Evolutionary conservation across 2,329 filamentous ascomycete genomes (phyloP).

Genomic region (Zasmidium cellare): DNA sequence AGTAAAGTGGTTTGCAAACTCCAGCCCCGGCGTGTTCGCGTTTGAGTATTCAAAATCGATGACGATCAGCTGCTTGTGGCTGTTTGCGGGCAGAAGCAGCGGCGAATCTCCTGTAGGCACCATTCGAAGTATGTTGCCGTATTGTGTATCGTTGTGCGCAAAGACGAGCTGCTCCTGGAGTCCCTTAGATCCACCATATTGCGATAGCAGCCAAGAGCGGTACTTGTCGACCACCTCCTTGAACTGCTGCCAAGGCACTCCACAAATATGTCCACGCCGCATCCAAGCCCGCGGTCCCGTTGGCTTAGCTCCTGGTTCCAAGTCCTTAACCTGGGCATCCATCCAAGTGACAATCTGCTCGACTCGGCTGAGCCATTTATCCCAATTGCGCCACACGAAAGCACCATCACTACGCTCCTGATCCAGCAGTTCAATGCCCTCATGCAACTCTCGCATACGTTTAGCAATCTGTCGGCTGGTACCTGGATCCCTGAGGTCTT

Average conservation of each 20-base stretch:
- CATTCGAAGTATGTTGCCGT: slow-evolving; percentile 89
- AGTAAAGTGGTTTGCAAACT: slow-evolving; percentile 97
- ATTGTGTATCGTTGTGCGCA: slow-evolving; percentile 99
- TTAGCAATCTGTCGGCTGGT: slow-evolving; percentile 94
- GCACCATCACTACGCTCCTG: slow-evolving; percentile 77
- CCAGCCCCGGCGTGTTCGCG: slow-evolving; percentile 79
- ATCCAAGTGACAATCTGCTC: slow-evolving; percentile 60
- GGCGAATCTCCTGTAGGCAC: slow-evolving; percentile 73
- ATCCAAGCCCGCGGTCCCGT: slow-evolving; percentile 60
- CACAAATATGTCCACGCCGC: slow-evolving; percentile 75
- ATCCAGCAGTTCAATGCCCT: slow-evolving; percentile 82
- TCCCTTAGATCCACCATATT: slow-evolving; percentile 66
- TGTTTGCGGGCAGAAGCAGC: slow-evolving; percentile 81
- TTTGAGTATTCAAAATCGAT: slow-evolving; percentile 98
- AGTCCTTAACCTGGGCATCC: slow-evolving; percentile 59
- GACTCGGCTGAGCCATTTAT: slow-evolving; percentile 77
- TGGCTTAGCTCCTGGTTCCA: slow-evolving; percentile 43
- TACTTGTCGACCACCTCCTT: slow-evolving; percentile 74
- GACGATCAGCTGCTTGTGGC: slow-evolving; percentile 93
- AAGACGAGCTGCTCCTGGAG: slow-evolving; percentile 81
- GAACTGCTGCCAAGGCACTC: slow-evolving; percentile 80
- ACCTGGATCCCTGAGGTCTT: slow-evolving; percentile 75
- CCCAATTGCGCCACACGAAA: slow-evolving; percentile 89
- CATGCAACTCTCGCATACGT: slow-evolving; percentile 93
- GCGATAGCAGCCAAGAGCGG: slow-evolving; percentile 68